A percentile compares a stretch with the other conserved stretches of the same genome.
These are phyloP conservation scores for Sphagnurus paluster DNA, from an alignment of 1,284 basidiomycete genomes.

Conservation along the genomic window DNA sequence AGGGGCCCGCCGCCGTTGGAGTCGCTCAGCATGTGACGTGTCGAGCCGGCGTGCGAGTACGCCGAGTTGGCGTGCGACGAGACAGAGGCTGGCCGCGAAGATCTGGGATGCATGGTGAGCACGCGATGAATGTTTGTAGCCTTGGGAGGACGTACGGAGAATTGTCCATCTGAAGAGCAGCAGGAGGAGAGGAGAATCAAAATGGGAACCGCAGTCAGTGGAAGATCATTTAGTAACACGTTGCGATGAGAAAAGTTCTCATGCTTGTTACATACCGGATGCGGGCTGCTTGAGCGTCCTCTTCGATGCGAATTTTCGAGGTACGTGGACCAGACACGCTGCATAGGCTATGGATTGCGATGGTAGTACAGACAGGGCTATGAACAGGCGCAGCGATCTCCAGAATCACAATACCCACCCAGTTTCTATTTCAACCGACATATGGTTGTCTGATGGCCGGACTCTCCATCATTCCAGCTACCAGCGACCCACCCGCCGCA, in stretches of 20 bases:
- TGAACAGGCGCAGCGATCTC: not conserved
- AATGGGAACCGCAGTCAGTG: slow-evolving; percentile 11
- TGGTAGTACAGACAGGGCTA: slow-evolving; percentile 6
- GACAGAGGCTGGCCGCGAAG: slow-evolving; percentile 29
- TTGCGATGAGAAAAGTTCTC: slow-evolving; percentile 15
- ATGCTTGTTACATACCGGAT: slow-evolving; percentile 19
- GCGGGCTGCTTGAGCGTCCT: slow-evolving; percentile 15
- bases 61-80: slow-evolving; percentile 33
- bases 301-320: slow-evolving; percentile 30
- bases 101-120: slow-evolving; percentile 20
- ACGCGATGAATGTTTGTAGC: slow-evolving; percentile 3
- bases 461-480: too few relatives aligned
- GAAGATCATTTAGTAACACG: slow-evolving; percentile 12
- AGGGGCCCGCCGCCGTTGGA: slow-evolving; percentile 21
- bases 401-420: not conserved
- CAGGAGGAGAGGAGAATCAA: slow-evolving; percentile 5
- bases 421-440: not conserved
- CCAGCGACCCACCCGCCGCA: too few relatives aligned
- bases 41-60: slow-evolving; percentile 34
- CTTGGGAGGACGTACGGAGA: slow-evolving; percentile 27
- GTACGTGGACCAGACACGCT: slow-evolving; percentile 52
- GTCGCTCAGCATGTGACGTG: slow-evolving; percentile 33
- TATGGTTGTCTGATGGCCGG: not conserved
- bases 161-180: slow-evolving; percentile 26
- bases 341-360: slow-evolving; percentile 33